These are phyloP conservation scores for Acorus gramineus DNA, from an alignment of 106 monocot genomes.

Conservation along the genomic window DNA sequence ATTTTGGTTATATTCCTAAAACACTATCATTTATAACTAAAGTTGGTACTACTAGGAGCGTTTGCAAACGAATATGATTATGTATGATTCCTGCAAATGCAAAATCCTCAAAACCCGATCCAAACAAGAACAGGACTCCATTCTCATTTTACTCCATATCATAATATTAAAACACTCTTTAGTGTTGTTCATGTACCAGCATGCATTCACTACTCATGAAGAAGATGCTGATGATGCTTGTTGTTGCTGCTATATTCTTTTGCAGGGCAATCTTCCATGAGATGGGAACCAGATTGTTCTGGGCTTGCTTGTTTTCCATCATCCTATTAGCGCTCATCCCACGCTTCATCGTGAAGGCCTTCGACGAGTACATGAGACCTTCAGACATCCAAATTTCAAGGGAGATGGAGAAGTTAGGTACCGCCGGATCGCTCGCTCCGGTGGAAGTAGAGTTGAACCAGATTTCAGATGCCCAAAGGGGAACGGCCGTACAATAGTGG, in stretches of 20 bases:
- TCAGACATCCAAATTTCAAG: constrained; percentile 70
- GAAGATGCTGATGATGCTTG: too few species aligned
- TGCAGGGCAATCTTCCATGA: constrained; percentile 80
- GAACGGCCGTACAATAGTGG: constrained; percentile 1
- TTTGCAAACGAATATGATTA: too few species aligned
- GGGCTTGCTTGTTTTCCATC: constrained; percentile 55
- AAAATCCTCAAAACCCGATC: too few species aligned
- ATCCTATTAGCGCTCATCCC: constrained; percentile 55
- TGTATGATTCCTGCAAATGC: too few species aligned
- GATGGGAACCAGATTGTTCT: constrained; percentile 62
- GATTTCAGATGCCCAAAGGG: constrained; percentile 8
- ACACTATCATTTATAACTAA: too few species aligned
- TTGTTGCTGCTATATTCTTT: constrained; percentile 1
- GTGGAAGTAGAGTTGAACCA: constrained; percentile 43
- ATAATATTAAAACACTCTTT: too few species aligned
- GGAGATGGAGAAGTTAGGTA: constrained; percentile 56
- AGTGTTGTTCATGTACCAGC: too few species aligned
- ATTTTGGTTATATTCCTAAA: too few species aligned
- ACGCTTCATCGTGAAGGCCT: constrained; percentile 46
- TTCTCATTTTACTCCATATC: too few species aligned
- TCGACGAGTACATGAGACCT: constrained; percentile 42
- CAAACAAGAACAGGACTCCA: too few species aligned
- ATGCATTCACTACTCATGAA: too few species aligned
- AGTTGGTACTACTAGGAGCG: too few species aligned
- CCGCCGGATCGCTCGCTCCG: neutral